Conservation (phyloP, 2,329 filamentous ascomycete genomes). For the Talaromyces pinophilus region DNA sequence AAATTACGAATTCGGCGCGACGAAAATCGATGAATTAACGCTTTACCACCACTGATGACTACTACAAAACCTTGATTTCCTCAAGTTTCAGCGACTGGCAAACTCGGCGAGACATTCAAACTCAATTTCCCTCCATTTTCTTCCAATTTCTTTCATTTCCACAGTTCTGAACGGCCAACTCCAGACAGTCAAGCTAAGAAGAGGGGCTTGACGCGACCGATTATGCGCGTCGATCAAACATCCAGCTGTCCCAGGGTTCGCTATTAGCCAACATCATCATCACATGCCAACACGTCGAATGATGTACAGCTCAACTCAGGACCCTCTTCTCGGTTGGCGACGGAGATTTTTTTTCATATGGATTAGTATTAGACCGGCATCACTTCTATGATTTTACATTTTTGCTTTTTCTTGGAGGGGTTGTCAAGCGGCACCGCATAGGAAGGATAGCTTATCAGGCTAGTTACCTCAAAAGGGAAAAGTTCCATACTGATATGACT, state of each 20-base stretch:
- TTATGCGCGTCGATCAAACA: conserved; percentile 11
- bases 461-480: not conserved
- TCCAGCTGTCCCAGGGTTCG: not conserved
- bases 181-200: not conserved
- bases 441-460: not conserved
- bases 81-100: conserved; percentile 1
- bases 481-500: not conserved
- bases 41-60: not conserved
- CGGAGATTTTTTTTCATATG: conserved; percentile 3
- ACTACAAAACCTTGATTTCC: not conserved
- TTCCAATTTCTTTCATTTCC: not conserved
- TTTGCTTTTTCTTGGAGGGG: conserved; percentile 7
- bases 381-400: not conserved
- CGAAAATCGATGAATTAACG: not conserved
- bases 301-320: not conserved
- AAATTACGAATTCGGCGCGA: conserved; percentile 7
- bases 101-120: not conserved
- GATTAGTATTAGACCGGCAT: conserved; percentile 6
- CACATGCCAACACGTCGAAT: conserved; percentile 13
- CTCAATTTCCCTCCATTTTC: not conserved
- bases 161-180: not conserved
- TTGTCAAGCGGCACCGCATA: not conserved
- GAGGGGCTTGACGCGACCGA: conserved; percentile 14
- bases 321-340: not conserved
- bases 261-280: conserved; percentile 15